Percentiles rank a stretch among this genome's conserved stretches.
Evolutionary conservation across 176 grass and related monocot species (phyloP).

Genomic region (Oryza coarctata): DNA sequence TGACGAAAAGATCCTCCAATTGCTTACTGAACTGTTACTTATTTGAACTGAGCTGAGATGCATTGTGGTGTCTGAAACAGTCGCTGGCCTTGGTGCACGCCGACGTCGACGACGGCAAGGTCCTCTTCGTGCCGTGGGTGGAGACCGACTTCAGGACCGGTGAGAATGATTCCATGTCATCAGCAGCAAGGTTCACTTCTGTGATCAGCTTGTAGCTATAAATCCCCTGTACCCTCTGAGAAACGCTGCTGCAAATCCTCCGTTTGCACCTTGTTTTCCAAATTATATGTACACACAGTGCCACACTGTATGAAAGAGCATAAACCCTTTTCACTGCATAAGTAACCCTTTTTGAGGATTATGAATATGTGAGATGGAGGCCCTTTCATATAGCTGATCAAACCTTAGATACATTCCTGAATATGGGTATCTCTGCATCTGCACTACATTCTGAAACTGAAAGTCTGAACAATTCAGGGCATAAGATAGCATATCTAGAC

Average conservation of each 20-base stretch:
- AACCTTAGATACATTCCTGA: neutral
- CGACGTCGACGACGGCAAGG: conserved; percentile 88
- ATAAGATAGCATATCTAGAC: neutral
- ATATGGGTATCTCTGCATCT: neutral
- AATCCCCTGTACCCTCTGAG: conserved; percentile 1
- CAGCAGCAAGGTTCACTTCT: neutral
- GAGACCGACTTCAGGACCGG: conserved; percentile 97
- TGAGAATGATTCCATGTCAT: conserved; percentile 24
- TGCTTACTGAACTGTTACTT: neutral
- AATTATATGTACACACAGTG: conserved; percentile 12
- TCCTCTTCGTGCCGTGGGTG: conserved; percentile 78
- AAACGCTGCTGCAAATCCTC: conserved; percentile 21
- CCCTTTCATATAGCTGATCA: neutral
- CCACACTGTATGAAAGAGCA: conserved; percentile 15
- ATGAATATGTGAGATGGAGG: neutral
- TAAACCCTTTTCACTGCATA: neutral
- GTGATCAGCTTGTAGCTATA: conserved; percentile 9
- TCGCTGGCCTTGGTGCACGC: conserved; percentile 81
- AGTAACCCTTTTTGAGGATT: conserved; percentile 8
- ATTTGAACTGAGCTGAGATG: neutral
- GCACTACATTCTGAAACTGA: neutral
- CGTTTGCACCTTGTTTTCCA: conserved; percentile 17
- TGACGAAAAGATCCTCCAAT: too few species aligned
- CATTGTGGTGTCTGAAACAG: conserved; percentile 35
- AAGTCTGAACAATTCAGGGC: neutral